Evolutionary conservation across 1,284 basidiomycete species (phyloP), one percentile per base, ranked within the genome.

Genomic region (Wolfiporia cocos): DNA sequence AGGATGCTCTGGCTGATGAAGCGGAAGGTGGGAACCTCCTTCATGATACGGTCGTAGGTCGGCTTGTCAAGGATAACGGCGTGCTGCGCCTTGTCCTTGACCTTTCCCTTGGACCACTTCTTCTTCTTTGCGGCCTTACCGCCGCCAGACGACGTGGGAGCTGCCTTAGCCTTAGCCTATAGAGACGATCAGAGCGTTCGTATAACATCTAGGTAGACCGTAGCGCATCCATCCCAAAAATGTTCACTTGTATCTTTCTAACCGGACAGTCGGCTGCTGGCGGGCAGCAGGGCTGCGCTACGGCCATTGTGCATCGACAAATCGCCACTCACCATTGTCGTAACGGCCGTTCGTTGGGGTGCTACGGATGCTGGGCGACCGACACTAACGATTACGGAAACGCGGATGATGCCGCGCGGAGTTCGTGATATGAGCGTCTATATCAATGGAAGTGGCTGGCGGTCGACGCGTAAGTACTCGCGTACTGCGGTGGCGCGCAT

Each of bases 91-190:
- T 97, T 97, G 76, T 97, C 93, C 86, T 97, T 97, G 68, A 97
- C 93, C 74, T 96, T 96, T 69, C 94, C 94, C 81, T 98, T 98
- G 57, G 93, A 97, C 94, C 94, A 98, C 82, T 98, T 98, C 87
- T 98, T 98, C 82, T 98, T 98, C 81, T 97, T 97, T 52, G 86
- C 84, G 59, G 84, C 69, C 67, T 90, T 90, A 59, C 86, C 84
- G 53, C 83, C 82, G 48, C 78, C 70, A 39, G 81, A 78, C 44
- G 80, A 68, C 50, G 82, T 59, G 54, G 85, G 68, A 58, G 78
- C 66, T 62, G 81, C 80, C 76, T 86, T 86, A 63, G 86, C 82
- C 76, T 90, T 86, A 70, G 82, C 80, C 82, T 86, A 61, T 21
- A 47, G 39, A 14, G 6, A 15, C 10, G 18, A 21, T 23, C 37